Evolutionary conservation across 768 basidiomycete genomes (phyloP).

Genomic region (Amanita pallidorosea): DNA sequence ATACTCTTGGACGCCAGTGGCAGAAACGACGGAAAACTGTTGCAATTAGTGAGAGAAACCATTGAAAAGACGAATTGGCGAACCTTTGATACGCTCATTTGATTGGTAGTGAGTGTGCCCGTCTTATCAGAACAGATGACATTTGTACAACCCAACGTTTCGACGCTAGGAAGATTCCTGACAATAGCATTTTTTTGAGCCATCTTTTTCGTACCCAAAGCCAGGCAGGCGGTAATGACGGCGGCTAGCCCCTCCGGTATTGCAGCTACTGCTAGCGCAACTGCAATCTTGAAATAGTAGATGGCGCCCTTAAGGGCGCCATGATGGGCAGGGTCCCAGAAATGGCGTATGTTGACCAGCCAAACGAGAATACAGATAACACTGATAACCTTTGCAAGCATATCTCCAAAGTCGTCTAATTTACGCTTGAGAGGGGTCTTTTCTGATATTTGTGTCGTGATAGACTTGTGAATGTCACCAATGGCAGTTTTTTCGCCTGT

Average conservation of each 20-base stretch:
- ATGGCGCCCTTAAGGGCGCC: constrained; percentile 88
- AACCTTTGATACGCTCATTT: constrained; percentile 90
- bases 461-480: constrained; percentile 95
- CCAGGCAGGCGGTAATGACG: constrained; percentile 94
- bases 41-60: constrained; percentile 16
- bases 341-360: constrained; percentile 95
- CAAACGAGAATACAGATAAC: constrained; percentile 97
- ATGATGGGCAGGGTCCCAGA: constrained; percentile 90
- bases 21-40: constrained; percentile 67
- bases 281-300: constrained; percentile 99
- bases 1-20: constrained; percentile 51
- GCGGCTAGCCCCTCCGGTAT: constrained; percentile 98
- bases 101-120: constrained; percentile 90
- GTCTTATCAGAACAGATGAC: constrained; percentile 99
- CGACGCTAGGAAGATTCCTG: constrained; percentile 89
- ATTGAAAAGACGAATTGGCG: constrained; percentile 9
- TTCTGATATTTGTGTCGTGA: constrained; percentile 84
- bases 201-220: constrained; percentile 98
- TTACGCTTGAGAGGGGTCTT: constrained; percentile 97
- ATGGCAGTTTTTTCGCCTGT: constrained; percentile 88
- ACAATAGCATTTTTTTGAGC: constrained; percentile 98
- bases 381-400: constrained; percentile 94
- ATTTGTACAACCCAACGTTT: constrained; percentile 95
- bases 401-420: constrained; percentile 96
- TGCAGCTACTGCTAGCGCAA: constrained; percentile 96